Evolutionary conservation across 495 filamentous ascomycete species (phyloP), one percentile per base, ranked within the genome.

Genomic region (Hyaloscypha bicolor): DNA sequence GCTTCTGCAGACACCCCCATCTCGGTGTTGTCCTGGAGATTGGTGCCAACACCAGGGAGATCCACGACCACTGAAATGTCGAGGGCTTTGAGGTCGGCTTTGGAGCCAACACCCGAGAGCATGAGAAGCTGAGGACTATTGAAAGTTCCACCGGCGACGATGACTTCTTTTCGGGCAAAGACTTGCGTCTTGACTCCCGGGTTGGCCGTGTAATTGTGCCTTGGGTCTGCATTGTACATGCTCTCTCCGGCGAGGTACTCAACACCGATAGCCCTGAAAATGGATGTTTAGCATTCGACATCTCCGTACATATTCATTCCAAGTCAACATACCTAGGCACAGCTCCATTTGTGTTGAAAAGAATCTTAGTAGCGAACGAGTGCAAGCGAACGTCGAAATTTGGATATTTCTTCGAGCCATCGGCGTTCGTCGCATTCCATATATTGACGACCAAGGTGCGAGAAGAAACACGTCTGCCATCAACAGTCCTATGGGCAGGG

Each of bases 91-190:
- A 92, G 79, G 32, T 89, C 82, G 0, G 70, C 71, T 3, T 63
- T 65, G 0, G 86, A 82, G 1, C 89, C 89, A 59, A 92, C 75
- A 11, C 90, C 89, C 3, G 80, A 85, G 11, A 89, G 82, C 71
- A 88, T 86, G 16, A 92, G 83, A 4, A 91, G 70, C 69, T 87
- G 84, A 0, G 88, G 88, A 0, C 85, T 81, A 79, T 89, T 86
- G 76, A 86, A 86, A 5, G 81, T 73, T 33, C 89, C 89, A 12
- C 79, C 88, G 9, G 87, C 76, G 16, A 92, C 59, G 65, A 92
- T 88, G 53, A 92, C 85, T 72, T 91, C 88, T 21, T 81, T 78
- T 0, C 79, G 79, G 0, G 85, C 87, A 3, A 69, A 72, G 5
- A 78, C 85, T 16, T 74, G 79, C n/a, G 84, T 82, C 0, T 80